These are phyloP conservation scores for Lizonia empirigonia DNA, from an alignment of 2,329 filamentous ascomycete genomes.

Conservation along the genomic window DNA sequence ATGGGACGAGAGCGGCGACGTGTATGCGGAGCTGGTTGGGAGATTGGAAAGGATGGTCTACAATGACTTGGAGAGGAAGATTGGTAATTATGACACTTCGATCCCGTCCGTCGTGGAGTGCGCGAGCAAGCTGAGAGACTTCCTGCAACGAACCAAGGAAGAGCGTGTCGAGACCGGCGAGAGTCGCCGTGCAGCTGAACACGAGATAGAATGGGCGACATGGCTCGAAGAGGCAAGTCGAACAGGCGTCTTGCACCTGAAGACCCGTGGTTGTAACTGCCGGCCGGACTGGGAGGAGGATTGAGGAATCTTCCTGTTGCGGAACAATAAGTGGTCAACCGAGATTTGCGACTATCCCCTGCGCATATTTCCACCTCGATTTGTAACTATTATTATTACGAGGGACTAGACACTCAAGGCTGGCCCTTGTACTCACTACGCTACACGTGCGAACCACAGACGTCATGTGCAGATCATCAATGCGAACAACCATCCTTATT, in stretches of 20 bases:
- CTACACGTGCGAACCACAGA: conserved; percentile 4
- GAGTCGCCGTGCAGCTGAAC: conserved; percentile 23
- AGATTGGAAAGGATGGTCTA: conserved; percentile 13
- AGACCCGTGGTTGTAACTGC: conserved; percentile 31
- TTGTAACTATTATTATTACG: not conserved
- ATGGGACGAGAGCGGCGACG: conserved; percentile 25
- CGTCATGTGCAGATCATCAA: conserved; percentile 8
- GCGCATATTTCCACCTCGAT: not conserved
- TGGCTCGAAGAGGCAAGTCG: conserved; percentile 36
- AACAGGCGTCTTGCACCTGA: conserved; percentile 40
- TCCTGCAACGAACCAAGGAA: conserved; percentile 20
- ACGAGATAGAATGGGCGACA: conserved; percentile 39
- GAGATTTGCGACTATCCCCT: not conserved
- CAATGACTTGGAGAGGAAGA: conserved; percentile 4
- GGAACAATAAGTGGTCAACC: not conserved
- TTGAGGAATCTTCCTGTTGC: not conserved
- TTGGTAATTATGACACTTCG: not conserved
- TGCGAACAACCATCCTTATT: not conserved
- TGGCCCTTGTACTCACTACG: conserved; percentile 14
- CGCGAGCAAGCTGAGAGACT: conserved; percentile 26
- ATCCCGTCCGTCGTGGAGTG: conserved; percentile 9
- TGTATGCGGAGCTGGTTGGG: conserved; percentile 22
- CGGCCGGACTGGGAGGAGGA: conserved; percentile 32
- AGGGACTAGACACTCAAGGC: conserved; percentile 8
- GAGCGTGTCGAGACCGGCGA: conserved; percentile 35